phyloP scores from a whole-genome alignment of 495 filamentous ascomycete species.

The Neurospora sp. region DNA sequence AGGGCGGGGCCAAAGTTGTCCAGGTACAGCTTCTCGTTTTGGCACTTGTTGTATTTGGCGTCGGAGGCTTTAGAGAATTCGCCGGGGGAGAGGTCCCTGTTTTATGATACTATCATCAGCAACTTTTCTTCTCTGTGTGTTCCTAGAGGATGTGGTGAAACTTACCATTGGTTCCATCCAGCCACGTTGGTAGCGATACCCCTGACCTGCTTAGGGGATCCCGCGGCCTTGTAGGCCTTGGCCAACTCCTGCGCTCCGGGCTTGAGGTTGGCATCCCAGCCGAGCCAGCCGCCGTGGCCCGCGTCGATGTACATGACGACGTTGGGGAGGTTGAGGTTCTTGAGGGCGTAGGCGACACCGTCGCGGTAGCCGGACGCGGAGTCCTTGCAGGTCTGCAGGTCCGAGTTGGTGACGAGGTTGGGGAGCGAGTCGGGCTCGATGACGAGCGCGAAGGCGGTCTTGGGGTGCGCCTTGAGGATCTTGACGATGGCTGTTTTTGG shows the following conservation, averaged over 20 bases:
- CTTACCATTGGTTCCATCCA: slow-evolving; percentile 60
- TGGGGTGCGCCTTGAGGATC: slow-evolving; percentile 43
- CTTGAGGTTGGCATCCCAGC: slow-evolving; percentile 68
- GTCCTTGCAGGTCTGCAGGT: slow-evolving; percentile 51
- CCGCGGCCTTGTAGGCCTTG: slow-evolving; percentile 54
- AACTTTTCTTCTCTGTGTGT: slow-evolving; percentile 14
- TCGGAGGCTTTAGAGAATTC: slow-evolving; percentile 54
- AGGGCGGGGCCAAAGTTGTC: slow-evolving; percentile 56
- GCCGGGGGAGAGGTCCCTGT: slow-evolving; percentile 45
- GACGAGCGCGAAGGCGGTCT: slow-evolving; percentile 44
- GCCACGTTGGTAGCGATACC: slow-evolving; percentile 72
- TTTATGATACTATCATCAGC: slow-evolving; percentile 3
- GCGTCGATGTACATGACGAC: slow-evolving; percentile 80
- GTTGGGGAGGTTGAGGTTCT: slow-evolving; percentile 62
- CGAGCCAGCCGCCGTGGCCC: slow-evolving; percentile 74
- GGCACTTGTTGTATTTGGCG: slow-evolving; percentile 44
- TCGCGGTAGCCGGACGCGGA: slow-evolving; percentile 56
- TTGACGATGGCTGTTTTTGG: slow-evolving; percentile 43
- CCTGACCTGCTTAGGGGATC: slow-evolving; percentile 54
- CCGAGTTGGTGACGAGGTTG: slow-evolving; percentile 70
- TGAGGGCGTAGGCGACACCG: slow-evolving; percentile 62
- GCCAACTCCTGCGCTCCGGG: slow-evolving; percentile 62
- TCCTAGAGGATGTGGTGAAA: not conserved
- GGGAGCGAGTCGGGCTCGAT: slow-evolving; percentile 72
- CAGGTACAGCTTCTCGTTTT: slow-evolving; percentile 68